A percentile compares a stretch with the other conserved stretches of the same genome.
Evolutionary conservation across 176 grass and related monocot species (phyloP).

Genomic region (Calamus simplicifolius): DNA sequence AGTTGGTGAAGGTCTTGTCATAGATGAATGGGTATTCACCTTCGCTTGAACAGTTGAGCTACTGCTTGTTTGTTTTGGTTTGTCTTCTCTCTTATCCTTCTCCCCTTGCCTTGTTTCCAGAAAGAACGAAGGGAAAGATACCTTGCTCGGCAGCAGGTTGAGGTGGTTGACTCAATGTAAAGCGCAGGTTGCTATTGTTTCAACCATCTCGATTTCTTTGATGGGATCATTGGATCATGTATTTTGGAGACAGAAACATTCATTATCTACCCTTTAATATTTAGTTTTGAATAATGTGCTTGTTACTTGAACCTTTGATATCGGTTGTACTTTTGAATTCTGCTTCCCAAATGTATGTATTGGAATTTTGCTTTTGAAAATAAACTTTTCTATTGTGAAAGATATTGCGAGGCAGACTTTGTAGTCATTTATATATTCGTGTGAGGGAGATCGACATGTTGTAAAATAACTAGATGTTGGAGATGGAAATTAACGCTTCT

Average conservation of each 20-base stretch:
- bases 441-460: too few species aligned
- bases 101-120: conserved; percentile 27
- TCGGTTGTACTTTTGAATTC: not conserved
- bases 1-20: conserved; percentile 87
- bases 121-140: conserved; percentile 95
- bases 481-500: too few species aligned
- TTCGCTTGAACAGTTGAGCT: not conserved
- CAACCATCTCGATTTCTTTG: not conserved
- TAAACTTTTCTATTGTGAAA: not conserved
- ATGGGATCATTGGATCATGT: not conserved
- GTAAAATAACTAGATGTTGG: too few species aligned
- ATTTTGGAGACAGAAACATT: not conserved
- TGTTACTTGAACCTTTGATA: not conserved
- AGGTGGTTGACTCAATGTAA: conserved; percentile 78
- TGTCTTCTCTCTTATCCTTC: not conserved
- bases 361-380: conserved; percentile 14
- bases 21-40: conserved; percentile 84
- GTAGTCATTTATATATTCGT: too few species aligned
- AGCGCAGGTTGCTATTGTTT: conserved; percentile 1
- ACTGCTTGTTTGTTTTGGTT: not conserved
- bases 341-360: not conserved
- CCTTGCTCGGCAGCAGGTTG: conserved; percentile 75
- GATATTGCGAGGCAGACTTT: too few species aligned
- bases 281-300: not conserved
- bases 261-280: not conserved